phyloP scores from a whole-genome alignment of 2,329 filamentous ascomycete genomes.

The Trichophyton mentagrophytes region DNA sequence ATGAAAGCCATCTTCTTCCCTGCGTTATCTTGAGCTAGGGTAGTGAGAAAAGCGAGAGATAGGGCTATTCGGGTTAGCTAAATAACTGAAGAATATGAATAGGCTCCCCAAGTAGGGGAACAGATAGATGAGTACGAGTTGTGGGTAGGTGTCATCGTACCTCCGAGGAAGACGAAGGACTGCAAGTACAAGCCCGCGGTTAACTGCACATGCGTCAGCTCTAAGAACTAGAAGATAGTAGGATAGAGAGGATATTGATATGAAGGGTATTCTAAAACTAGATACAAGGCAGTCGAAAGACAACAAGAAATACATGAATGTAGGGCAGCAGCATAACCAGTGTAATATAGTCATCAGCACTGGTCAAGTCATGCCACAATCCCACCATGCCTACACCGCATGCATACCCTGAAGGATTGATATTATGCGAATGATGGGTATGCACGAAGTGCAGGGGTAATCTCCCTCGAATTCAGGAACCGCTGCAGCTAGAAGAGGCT shows the following conservation, averaged over 20 bases:
- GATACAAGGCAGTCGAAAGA: not conserved
- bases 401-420: constrained; percentile 44
- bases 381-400: constrained; percentile 64
- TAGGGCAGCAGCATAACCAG: constrained; percentile 55
- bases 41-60: constrained; percentile 70
- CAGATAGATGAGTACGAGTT: constrained; percentile 3
- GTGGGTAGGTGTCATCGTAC: constrained; percentile 17
- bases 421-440: constrained; percentile 53
- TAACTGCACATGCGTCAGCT: constrained; percentile 27
- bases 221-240: not conserved
- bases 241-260: constrained; percentile 3
- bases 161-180: constrained; percentile 25
- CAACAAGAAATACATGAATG: constrained; percentile 28
- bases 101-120: not conserved
- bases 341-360: constrained; percentile 45
- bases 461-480: constrained; percentile 79
- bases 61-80: constrained; percentile 40
- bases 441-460: constrained; percentile 52
- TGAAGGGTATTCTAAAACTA: not conserved
- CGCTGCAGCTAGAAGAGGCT: constrained; percentile 59
- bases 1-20: constrained; percentile 65
- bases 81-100: not conserved
- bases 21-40: constrained; percentile 72
- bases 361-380: constrained; percentile 48
- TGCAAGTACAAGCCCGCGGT: constrained; percentile 29